A percentile compares a stretch with the other conserved stretches of the same genome.
phyloP scores from a whole-genome alignment of 2,329 filamentous ascomycete species.

The Pezicula carpinea region DNA sequence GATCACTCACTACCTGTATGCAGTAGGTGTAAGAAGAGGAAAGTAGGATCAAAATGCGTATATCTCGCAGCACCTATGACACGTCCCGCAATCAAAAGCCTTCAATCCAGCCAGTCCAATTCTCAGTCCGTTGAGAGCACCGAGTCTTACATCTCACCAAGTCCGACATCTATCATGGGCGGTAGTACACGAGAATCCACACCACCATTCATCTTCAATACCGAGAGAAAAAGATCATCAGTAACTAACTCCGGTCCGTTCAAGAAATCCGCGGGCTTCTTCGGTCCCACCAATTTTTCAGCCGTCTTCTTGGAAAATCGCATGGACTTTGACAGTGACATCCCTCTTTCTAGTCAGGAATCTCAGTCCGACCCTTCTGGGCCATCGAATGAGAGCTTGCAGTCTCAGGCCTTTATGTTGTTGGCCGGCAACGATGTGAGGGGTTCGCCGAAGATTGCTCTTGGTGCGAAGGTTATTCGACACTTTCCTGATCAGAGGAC shows the following conservation, averaged over 20 bases:
- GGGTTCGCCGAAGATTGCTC: slow-evolving; percentile 19
- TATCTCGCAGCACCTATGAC: slow-evolving; percentile 26
- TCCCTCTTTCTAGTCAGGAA: slow-evolving; percentile 22
- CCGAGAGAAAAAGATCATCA: slow-evolving; percentile 5
- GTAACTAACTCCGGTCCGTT: slow-evolving; percentile 15
- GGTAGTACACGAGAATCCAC: no score
- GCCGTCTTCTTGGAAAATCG: slow-evolving; percentile 26
- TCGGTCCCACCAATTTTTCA: slow-evolving; percentile 27
- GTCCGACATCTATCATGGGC: neutral
- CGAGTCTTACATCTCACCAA: slow-evolving; percentile 2
- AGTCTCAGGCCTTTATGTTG: slow-evolving; percentile 25
- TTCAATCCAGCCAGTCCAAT: neutral
- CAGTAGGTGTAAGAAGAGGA: slow-evolving; percentile 20
- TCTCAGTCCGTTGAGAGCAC: neutral
- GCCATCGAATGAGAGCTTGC: slow-evolving; percentile 17
- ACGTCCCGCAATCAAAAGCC: slow-evolving; percentile 5
- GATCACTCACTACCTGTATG: slow-evolving; percentile 24
- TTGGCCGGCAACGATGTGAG: slow-evolving; percentile 13
- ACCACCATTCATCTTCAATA: neutral
- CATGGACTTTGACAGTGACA: slow-evolving; percentile 17
- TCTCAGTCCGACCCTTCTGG: slow-evolving; percentile 7
- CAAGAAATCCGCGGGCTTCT: slow-evolving; percentile 15
- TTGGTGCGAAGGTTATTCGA: slow-evolving; percentile 22
- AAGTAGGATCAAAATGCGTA: slow-evolving; percentile 17
- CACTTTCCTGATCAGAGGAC: slow-evolving; percentile 22